Base-by-base conservation (phyloP, 176 grass and related monocot genomes). In the Oryza longistaminata region DNA sequence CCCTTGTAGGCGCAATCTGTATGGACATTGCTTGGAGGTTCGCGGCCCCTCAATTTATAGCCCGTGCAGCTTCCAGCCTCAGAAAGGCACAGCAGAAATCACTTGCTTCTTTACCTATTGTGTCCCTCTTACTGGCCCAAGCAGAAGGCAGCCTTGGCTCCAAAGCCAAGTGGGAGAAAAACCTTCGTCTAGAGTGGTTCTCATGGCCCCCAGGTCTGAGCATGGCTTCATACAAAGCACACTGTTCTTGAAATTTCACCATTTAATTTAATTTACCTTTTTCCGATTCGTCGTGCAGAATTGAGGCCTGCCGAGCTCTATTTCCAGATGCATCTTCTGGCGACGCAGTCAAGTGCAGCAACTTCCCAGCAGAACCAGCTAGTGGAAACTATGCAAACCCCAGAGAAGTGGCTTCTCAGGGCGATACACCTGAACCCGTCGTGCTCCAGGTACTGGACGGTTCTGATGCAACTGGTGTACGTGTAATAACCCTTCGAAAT, bases 281-380 rank as follows among this genome's bases (percentile, higher is more conserved):
- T 77, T 49, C 21, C 0, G 10, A 76, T 71, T 34, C 4, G 53
- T 88, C 35, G 65, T 12, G 22, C 91, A 98, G 96, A 95, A 79
- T 69, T 88, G 89, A 80, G 91, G 69, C 91, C 96, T 16, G 93
- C 96, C 1, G 91, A 95, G 78, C 71, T 93, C 27, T 98, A 98
- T 67, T 95, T 98, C 69, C 96, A 98, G 88, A 98, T 95, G 93
- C 93, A 98, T 60, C 82, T 98, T 53, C 71, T 98, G 76, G 93
- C 91, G 17, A 94, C 74, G 46, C 89, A 90, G 58, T 86, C 79
- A 3, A 25, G 45, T 46, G 70, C 81, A 16, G 52, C n/a, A n/a
- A 66, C 70, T 50, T 86, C 83, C 37, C 78, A 82, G 43, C 88
- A 90, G 85, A 80, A 89, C 11, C 67, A 84, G 49, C 44, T 68